Conservation (phyloP, 2,329 filamentous ascomycete species). For the Blumeriella jaapii region DNA sequence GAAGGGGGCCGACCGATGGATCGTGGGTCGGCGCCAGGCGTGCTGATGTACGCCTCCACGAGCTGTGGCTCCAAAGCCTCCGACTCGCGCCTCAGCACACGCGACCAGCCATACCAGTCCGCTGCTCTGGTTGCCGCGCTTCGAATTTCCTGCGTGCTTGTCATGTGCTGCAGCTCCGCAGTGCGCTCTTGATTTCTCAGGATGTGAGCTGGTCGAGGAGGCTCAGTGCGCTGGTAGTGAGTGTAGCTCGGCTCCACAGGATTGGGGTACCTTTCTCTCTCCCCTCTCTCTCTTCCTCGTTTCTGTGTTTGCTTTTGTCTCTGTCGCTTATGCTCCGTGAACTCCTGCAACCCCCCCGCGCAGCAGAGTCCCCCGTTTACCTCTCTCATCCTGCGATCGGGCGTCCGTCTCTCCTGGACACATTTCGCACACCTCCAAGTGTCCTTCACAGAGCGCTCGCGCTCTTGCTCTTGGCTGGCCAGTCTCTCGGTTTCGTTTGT, state of each 20-base stretch:
- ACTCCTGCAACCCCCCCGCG: constrained; percentile 9
- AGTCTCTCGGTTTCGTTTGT: neutral
- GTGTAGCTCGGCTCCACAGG: neutral
- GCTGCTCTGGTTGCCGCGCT: constrained; percentile 5
- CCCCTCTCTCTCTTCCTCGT: no score
- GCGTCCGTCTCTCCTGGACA: neutral
- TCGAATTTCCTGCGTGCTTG: neutral
- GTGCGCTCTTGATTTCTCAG: neutral
- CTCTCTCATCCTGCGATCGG: neutral
- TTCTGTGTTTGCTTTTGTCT: no score
- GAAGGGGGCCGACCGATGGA: neutral
- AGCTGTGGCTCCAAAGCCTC: constrained; percentile 3
- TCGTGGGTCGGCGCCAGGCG: constrained; percentile 1
- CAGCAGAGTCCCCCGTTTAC: constrained; percentile 14
- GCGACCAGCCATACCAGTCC: constrained; percentile 7
- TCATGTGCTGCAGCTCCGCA: neutral
- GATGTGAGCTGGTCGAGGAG: neutral
- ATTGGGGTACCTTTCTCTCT: neutral
- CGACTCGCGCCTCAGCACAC: neutral
- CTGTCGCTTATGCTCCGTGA: no score
- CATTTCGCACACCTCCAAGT: constrained; percentile 6
- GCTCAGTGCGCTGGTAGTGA: neutral
- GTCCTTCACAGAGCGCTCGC: neutral
- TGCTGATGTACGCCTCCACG: neutral
- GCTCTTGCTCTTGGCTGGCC: no score